A percentile compares a stretch with the other conserved stretches of the same genome.
Conservation (phyloP, 495 filamentous ascomycete species). For the Hypoxylon fuscum region DNA sequence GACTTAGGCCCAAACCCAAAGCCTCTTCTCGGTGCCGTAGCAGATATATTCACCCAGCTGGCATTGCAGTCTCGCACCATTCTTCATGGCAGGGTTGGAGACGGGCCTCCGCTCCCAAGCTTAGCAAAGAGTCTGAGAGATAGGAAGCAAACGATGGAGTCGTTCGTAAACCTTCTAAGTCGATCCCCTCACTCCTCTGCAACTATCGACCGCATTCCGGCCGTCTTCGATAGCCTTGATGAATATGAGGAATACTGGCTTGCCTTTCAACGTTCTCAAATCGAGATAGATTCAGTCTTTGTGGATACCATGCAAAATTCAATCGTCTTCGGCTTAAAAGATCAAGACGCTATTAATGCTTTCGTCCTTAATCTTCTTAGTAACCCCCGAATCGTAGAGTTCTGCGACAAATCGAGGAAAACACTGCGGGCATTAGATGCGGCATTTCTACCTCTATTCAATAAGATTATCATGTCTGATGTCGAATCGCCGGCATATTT, state of each 20-base stretch:
- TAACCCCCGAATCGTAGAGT: not conserved
- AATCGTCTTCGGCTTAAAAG: not conserved
- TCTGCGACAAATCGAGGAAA: constrained; percentile 10
- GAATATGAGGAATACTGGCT: constrained; percentile 24
- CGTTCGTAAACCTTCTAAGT: constrained; percentile 13
- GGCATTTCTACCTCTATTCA: constrained; percentile 23
- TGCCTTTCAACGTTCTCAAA: not conserved
- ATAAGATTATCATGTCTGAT: constrained; percentile 15
- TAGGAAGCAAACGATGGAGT: constrained; percentile 23
- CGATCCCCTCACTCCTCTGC: constrained; percentile 1
- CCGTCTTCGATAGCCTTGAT: constrained; percentile 16
- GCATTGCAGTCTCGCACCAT: constrained; percentile 11
- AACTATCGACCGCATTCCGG: constrained; percentile 1
- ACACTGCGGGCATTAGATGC: constrained; percentile 5
- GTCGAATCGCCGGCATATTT: constrained; percentile 13
- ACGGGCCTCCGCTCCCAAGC: constrained; percentile 7
- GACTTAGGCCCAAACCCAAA: constrained; percentile 14
- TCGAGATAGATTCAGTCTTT: constrained; percentile 1
- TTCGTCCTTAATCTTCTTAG: not conserved
- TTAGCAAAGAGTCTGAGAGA: not conserved
- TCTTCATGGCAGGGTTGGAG: constrained; percentile 5
- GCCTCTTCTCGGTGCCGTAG: constrained; percentile 7
- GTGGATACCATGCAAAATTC: constrained; percentile 2
- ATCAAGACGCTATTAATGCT: not conserved
- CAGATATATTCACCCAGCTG: constrained; percentile 13